Evolutionary conservation across 2,329 filamentous ascomycete species (phyloP), one percentile per base, ranked within the genome.

Genomic region (Harringtonia aguacate): DNA sequence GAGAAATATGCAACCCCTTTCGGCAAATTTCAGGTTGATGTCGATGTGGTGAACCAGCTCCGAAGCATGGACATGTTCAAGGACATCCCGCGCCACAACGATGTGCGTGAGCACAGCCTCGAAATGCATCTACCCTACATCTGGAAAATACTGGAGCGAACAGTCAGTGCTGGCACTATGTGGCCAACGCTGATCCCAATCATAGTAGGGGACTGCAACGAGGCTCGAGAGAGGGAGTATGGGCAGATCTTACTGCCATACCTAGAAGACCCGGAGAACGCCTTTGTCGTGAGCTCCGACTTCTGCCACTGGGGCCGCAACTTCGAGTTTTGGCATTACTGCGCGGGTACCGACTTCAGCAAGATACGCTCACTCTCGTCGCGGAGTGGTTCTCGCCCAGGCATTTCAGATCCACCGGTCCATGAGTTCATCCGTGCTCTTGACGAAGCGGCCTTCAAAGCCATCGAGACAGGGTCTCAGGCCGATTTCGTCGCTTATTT

Each of bases 81-180:
- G 17, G 67, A 72, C 42, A 92, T 95, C 69, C 77, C 74, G 2
- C 63, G 61, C 17, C 56, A 67, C 4, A 69, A 79, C 7, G 92
- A 98, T 56, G 76, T 87, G 49, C 73, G 76, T 6, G 92, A 98
- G 63, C 92, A 98, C 63, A 95, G 86, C 41, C 74, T 97, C 2
- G 92, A 98, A 67, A 94, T 98, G 84, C 92, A 98, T 54, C 72
- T 97, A 9, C 90, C 92, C 0, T 95, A 94, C 57, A 83, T 97
- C 50, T 89, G 88, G 69, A 88, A 89, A 58, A 78, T 85, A 43
- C 71, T 79, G 3, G 56, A 72, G 41, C 65, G 70, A 46, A 70
- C 68, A 0, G 73, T 76, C 49, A 64, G 62, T 1, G 45, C 50
- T 30, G 38, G 34, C 31, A 45, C 38, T 17, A 45, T 72, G 4